phyloP scores from a whole-genome alignment of 1,284 basidiomycete genomes.

The Malassezia restricta region DNA sequence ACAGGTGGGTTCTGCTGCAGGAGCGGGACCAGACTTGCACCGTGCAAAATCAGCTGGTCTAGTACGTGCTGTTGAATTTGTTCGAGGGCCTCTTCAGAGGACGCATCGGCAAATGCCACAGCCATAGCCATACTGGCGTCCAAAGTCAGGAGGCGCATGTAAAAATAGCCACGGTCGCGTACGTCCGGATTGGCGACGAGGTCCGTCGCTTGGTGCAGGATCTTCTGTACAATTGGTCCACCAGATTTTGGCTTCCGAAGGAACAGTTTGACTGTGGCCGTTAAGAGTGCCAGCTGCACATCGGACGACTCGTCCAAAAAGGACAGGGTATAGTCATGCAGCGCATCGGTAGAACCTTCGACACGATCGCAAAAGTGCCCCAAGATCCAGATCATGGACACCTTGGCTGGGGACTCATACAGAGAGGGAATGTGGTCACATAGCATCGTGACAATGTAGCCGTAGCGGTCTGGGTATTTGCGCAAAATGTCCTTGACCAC shows the following conservation, averaged over 20 bases:
- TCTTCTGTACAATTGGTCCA: conserved; percentile 82
- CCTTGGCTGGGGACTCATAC: conserved; percentile 87
- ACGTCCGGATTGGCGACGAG: conserved; percentile 94
- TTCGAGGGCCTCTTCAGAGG: conserved; percentile 95
- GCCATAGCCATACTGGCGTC: conserved; percentile 75
- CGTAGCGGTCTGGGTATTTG: conserved; percentile 89
- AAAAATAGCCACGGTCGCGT: conserved; percentile 95
- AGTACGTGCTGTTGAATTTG: conserved; percentile 57
- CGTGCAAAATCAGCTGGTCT: conserved; percentile 42
- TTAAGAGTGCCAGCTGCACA: conserved; percentile 87
- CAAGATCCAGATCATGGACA: conserved; percentile 95
- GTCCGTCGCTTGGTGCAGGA: conserved; percentile 93
- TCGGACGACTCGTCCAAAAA: conserved; percentile 90
- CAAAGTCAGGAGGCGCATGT: conserved; percentile 90
- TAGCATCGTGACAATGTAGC: conserved; percentile 80
- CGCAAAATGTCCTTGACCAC: conserved; percentile 98
- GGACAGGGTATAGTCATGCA: conserved; percentile 79
- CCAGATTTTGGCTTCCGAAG: conserved; percentile 82
- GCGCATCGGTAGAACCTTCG: conserved; percentile 84
- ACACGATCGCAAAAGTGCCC: conserved; percentile 94
- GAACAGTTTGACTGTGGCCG: conserved; percentile 92
- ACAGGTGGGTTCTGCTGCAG: conserved; percentile 39
- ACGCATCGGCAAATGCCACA: conserved; percentile 82
- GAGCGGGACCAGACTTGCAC: conserved; percentile 30
- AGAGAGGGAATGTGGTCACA: conserved; percentile 82